Conservation (phyloP, 345 rosid species). For the thale cress (Arabidopsis thaliana) region DNA sequence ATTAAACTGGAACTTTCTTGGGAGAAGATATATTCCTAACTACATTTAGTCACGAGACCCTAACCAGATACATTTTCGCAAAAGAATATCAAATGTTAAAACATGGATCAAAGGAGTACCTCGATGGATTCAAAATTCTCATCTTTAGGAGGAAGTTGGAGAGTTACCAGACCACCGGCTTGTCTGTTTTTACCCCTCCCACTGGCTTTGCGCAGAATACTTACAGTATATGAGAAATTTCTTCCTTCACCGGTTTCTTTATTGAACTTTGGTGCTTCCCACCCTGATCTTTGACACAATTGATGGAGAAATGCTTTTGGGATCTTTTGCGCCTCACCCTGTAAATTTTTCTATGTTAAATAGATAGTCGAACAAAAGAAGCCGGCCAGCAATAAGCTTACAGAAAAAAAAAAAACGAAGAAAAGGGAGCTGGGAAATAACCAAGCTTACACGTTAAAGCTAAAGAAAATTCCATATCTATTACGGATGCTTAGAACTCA, state of each 20-base stretch:
- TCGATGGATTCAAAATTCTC: constrained; percentile 68
- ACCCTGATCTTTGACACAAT: constrained; percentile 87
- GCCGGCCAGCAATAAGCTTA: neutral
- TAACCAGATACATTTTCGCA: constrained; percentile 6
- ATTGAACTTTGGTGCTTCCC: constrained; percentile 94
- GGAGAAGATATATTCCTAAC: constrained; percentile 3
- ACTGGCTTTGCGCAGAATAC: constrained; percentile 83
- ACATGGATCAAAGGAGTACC: constrained; percentile 50
- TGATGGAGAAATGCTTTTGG: constrained; percentile 93
- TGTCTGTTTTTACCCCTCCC: constrained; percentile 91
- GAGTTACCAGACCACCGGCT: constrained; percentile 79
- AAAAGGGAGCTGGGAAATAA: neutral
- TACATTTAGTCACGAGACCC: constrained; percentile 2
- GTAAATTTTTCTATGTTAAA: constrained; percentile 33
- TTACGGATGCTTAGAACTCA: neutral
- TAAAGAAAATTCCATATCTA: constrained; percentile 15
- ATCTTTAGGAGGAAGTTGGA: constrained; percentile 76
- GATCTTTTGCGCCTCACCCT: constrained; percentile 80
- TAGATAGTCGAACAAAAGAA: neutral
- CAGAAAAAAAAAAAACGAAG: constrained; percentile 21
- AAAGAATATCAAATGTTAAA: constrained; percentile 9
- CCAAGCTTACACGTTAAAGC: neutral
- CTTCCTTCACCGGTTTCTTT: constrained; percentile 59
- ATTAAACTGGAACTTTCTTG: constrained; percentile 5
- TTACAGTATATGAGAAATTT: constrained; percentile 63